phyloP scores from a whole-genome alignment of 345 rosid species.

The Nasturtium officinale region DNA sequence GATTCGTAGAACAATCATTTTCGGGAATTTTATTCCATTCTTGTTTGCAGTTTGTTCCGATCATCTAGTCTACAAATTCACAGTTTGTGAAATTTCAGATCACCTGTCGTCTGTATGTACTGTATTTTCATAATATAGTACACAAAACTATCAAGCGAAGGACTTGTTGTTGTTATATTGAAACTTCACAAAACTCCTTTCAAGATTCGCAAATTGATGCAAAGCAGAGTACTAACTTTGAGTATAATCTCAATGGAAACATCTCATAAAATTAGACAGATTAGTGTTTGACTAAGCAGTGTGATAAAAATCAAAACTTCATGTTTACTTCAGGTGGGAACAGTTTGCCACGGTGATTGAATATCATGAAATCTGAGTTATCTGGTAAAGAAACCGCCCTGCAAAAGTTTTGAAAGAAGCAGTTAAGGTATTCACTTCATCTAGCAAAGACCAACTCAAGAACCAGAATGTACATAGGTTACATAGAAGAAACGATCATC shows the following conservation, averaged over 20 bases:
- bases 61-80: neutral
- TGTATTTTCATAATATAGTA: neutral
- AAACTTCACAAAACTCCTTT: neutral
- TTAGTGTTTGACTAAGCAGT: conserved; percentile 19
- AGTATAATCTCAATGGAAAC: conserved; percentile 2
- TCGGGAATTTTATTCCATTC: neutral
- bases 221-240: conserved; percentile 12
- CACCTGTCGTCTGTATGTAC: too few relatives aligned
- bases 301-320: conserved; percentile 47
- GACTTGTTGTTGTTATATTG: neutral
- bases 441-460: conserved; percentile 35
- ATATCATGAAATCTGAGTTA: conserved; percentile 85
- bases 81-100: too few relatives aligned
- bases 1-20: neutral
- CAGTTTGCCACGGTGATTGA: conserved; percentile 74
- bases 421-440: conserved; percentile 4
- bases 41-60: neutral
- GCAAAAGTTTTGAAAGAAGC: conserved; percentile 10
- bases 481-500: neutral
- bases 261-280: conserved; percentile 12
- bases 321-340: conserved; percentile 51
- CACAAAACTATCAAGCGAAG: neutral
- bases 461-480: neutral
- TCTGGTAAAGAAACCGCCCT: conserved; percentile 87
- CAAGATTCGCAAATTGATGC: neutral